These are phyloP conservation scores for Dothidotthia symphoricarpi DNA, from an alignment of 2,329 filamentous ascomycete species.

Conservation along the genomic window DNA sequence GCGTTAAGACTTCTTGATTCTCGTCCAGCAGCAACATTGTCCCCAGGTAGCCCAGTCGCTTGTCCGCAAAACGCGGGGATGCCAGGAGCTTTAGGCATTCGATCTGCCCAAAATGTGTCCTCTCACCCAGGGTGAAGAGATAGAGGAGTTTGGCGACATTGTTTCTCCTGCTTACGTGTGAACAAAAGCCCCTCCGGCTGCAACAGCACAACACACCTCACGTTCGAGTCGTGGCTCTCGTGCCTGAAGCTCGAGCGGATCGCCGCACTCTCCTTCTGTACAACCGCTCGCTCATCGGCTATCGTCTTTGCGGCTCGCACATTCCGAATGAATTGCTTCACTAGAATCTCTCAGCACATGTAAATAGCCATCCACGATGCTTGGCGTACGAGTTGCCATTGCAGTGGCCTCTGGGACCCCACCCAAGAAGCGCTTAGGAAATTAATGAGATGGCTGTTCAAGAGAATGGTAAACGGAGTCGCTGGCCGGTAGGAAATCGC, in stretches of 20 bases:
- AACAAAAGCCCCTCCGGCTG: constrained; percentile 17
- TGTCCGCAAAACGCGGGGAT: constrained; percentile 96
- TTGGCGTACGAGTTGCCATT: constrained; percentile 58
- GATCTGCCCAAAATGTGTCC: constrained; percentile 98
- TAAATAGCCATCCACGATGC: constrained; percentile 20
- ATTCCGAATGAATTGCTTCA: constrained; percentile 99
- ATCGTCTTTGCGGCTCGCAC: constrained; percentile 98
- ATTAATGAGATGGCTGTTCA: constrained; percentile 11
- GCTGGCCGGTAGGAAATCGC: neutral
- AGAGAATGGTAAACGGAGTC: constrained; percentile 1
- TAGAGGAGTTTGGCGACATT: constrained; percentile 98
- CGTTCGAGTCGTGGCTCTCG: constrained; percentile 87
- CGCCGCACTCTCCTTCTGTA: constrained; percentile 97
- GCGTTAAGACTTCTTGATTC: constrained; percentile 94
- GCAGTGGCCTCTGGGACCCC: constrained; percentile 52
- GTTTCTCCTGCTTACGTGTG: constrained; percentile 68
- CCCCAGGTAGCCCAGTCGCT: constrained; percentile 89
- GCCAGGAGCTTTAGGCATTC: constrained; percentile 97
- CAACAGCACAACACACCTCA: constrained; percentile 62
- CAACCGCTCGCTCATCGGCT: constrained; percentile 95
- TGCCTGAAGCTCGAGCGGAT: constrained; percentile 97
- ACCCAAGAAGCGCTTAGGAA: constrained; percentile 33
- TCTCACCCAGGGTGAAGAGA: constrained; percentile 94
- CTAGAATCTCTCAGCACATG: constrained; percentile 52
- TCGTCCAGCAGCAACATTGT: constrained; percentile 96